A percentile compares a stretch with the other conserved stretches of the same genome.
Evolutionary conservation across 1,284 basidiomycete species (phyloP).

Genomic region (Leccinum subspadiceum): DNA sequence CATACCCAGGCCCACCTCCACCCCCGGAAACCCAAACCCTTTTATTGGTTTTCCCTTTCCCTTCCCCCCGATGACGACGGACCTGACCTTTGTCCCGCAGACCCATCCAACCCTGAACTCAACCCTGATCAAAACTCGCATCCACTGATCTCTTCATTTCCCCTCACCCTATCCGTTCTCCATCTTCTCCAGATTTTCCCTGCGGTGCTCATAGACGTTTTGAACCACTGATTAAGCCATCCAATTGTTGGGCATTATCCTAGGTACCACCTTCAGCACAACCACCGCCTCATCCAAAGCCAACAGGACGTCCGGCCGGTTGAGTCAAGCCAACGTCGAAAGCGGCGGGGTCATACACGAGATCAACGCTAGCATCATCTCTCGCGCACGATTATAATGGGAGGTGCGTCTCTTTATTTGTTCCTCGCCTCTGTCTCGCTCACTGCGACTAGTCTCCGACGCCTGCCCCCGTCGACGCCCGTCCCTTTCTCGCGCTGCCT

Average conservation of each 20-base stretch:
- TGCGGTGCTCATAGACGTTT: constrained; percentile 21
- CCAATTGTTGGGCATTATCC: constrained; percentile 20
- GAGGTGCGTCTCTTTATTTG: constrained; percentile 40
- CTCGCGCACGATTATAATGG: constrained; percentile 40
- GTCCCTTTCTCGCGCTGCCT: constrained; percentile 8
- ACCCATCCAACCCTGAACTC: constrained; percentile 1
- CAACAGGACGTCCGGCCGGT: not conserved
- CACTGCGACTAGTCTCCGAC: constrained; percentile 17
- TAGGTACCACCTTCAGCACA: constrained; percentile 16
- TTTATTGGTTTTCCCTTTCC: constrained; percentile 13
- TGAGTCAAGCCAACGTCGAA: not conserved
- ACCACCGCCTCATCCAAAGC: not conserved
- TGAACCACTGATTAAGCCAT: constrained; percentile 21
- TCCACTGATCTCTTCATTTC: constrained; percentile 14
- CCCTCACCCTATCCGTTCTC: constrained; percentile 19
- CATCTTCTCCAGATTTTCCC: constrained; percentile 27
- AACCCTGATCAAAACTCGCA: constrained; percentile 3
- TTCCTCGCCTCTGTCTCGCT: not conserved
- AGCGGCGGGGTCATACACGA: constrained; percentile 13
- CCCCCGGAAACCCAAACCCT: constrained; percentile 6
- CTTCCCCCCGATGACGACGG: constrained; percentile 8
- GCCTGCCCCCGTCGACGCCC: constrained; percentile 11
- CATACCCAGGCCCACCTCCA: not conserved
- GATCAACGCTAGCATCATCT: constrained; percentile 15
- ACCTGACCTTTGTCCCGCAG: constrained; percentile 3